phyloP scores from a whole-genome alignment of 1,284 basidiomycete species.

The Rhodotorula sp. region DNA sequence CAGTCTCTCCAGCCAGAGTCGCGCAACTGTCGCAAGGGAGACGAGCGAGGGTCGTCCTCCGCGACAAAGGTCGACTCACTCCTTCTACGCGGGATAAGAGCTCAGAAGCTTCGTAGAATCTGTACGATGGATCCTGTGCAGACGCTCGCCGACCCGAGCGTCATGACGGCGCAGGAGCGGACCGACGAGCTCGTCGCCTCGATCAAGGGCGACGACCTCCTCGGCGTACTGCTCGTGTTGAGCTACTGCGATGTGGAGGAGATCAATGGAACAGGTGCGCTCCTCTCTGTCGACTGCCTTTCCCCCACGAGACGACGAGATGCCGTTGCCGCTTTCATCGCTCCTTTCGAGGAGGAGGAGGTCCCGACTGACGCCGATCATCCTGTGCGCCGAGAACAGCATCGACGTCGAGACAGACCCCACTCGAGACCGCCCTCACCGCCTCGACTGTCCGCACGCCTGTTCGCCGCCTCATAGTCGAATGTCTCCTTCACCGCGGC shows the following conservation, averaged over 20 bases:
- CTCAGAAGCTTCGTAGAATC: not conserved
- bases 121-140: not conserved
- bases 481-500: constrained; percentile 5
- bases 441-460: not conserved
- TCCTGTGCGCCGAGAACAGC: not conserved
- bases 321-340: not conserved
- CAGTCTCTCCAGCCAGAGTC: not conserved
- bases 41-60: not conserved
- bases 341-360: not conserved
- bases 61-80: no score
- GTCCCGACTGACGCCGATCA: not conserved
- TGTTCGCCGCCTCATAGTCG: not conserved
- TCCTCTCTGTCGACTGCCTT: no score
- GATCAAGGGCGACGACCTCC: constrained; percentile 9
- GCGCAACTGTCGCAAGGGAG: not conserved
- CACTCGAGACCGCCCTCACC: not conserved
- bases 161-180: constrained; percentile 1
- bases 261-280: not conserved
- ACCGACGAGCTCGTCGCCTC: not conserved
- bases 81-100: no score
- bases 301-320: not conserved
- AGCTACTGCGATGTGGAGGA: not conserved
- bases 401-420: not conserved
- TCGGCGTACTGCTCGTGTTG: constrained; percentile 8
- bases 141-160: constrained; percentile 6